Evolutionary conservation across 1,139 yeast genomes (phyloP), one percentile per base, ranked within the genome.

Genomic region (Meyerozyma carpophila): DNA sequence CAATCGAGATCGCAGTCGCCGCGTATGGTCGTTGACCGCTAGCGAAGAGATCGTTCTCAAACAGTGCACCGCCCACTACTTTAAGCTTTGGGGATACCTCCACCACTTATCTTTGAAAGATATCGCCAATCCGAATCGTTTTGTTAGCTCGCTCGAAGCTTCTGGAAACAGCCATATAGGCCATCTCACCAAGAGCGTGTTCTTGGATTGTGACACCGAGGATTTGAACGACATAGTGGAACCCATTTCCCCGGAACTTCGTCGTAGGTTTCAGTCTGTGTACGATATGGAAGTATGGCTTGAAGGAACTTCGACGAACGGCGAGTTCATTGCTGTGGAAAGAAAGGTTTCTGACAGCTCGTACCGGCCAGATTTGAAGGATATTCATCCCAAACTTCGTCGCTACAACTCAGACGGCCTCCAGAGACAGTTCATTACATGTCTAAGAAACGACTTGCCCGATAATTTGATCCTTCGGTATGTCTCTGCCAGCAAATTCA

Each of bases 401-500:
- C 13, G 26, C 2, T 34, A 18, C 27, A 24, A 34, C 10, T 16
- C 37, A 5, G 37, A 18, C 8, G 37, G 37, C 6, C 26, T 34
- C 14, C 37, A 34, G 16, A 24, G 37, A 4, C 26, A 18, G 14
- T 18, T 34, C 27, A 11, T 34, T 5, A 16, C 25, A 8, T 34
- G 37, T 13, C 11, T 34, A 48, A 77, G 86, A 57, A 72, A 75
- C 39, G 95, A 87, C 55, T 68, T 79, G 31, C 87, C 91, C 2
- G 96, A 89, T 59, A 81, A 82, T 47, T 60, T 82, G 45, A 47
- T 85, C 34, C 66, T 86, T 47, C 72, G 94, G 52, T 86, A 81
- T 57, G 59, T 83, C 26, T 70, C 89, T 46, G 94, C 94, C 13
- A 75, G 93, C 57, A 85, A 85, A 59, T 83, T 86, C 82, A 77